These are phyloP conservation scores for Rhododendron vialii DNA, from an alignment of 148 eudicot genomes.

Conservation along the genomic window DNA sequence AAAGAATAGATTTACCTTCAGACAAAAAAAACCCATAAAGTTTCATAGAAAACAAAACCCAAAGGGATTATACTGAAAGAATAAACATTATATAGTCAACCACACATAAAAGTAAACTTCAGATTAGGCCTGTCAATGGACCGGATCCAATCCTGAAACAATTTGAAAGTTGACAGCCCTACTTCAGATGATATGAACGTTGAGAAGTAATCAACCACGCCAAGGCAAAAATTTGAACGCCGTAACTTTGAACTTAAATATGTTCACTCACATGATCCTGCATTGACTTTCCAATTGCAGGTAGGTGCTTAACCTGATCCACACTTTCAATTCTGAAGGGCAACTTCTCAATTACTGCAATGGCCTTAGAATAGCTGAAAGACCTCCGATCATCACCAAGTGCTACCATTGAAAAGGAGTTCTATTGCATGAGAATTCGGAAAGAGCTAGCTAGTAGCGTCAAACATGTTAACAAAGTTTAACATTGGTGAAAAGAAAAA, in stretches of 20 bases:
- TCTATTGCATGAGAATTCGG: not conserved
- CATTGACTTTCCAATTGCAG: conserved; percentile 87
- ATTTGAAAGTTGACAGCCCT: too few species aligned
- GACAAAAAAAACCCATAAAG: too few species aligned
- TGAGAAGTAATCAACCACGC: not conserved
- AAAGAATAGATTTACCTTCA: not conserved
- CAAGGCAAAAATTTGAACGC: not conserved
- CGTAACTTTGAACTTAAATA: not conserved
- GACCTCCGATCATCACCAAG: conserved; percentile 96
- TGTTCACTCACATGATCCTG: conserved; percentile 77
- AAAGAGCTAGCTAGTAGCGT: not conserved
- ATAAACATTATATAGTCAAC: too few species aligned
- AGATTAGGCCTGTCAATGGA: too few species aligned
- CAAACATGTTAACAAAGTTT: not conserved
- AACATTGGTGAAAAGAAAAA: not conserved
- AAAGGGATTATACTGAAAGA: too few species aligned
- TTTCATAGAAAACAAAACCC: too few species aligned
- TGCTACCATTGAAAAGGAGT: conserved; percentile 33
- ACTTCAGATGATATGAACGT: not conserved
- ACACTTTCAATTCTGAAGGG: conserved; percentile 76
- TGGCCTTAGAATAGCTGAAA: conserved; percentile 89
- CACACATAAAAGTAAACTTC: too few species aligned
- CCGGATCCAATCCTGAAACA: too few species aligned
- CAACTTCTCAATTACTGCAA: conserved; percentile 87
- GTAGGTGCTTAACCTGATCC: conserved; percentile 83